These are phyloP conservation scores for Cytospora leucostoma DNA, from an alignment of 2,329 filamentous ascomycete species.

Conservation along the genomic window DNA sequence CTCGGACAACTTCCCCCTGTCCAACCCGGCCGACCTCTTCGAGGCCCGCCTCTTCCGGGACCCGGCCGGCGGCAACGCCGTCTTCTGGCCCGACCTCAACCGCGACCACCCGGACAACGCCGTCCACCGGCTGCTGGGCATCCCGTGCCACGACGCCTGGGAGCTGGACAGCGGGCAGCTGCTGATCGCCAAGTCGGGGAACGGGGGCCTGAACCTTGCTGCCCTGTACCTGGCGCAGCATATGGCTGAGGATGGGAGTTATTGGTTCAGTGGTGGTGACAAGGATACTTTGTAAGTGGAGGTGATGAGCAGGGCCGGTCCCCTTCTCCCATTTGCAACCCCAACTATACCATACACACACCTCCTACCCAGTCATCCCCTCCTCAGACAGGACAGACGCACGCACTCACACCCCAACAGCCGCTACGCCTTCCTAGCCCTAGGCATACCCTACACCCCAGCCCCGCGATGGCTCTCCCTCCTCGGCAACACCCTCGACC, in stretches of 20 bases:
- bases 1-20: constrained; percentile 27
- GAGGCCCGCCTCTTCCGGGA: constrained; percentile 19
- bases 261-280: constrained; percentile 27
- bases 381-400: no score
- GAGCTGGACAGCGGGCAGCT: constrained; percentile 27
- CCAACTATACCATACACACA: background rate
- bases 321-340: background rate
- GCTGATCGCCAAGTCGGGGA: constrained; percentile 25
- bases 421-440: constrained; percentile 26
- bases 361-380: background rate
- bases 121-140: constrained; percentile 23
- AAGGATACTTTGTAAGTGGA: constrained; percentile 26
- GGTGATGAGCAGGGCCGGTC: background rate
- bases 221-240: constrained; percentile 24
- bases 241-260: constrained; percentile 25
- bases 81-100: constrained; percentile 27
- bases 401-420: background rate
- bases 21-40: constrained; percentile 16
- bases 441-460: constrained; percentile 24
- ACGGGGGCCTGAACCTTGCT: constrained; percentile 24
- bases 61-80: constrained; percentile 10
- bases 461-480: constrained; percentile 27
- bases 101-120: constrained; percentile 28
- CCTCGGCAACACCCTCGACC: constrained; percentile 21
- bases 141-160: constrained; percentile 26